These are phyloP conservation scores for Aspergillus caelatus DNA, from an alignment of 2,329 filamentous ascomycete species.

Conservation along the genomic window DNA sequence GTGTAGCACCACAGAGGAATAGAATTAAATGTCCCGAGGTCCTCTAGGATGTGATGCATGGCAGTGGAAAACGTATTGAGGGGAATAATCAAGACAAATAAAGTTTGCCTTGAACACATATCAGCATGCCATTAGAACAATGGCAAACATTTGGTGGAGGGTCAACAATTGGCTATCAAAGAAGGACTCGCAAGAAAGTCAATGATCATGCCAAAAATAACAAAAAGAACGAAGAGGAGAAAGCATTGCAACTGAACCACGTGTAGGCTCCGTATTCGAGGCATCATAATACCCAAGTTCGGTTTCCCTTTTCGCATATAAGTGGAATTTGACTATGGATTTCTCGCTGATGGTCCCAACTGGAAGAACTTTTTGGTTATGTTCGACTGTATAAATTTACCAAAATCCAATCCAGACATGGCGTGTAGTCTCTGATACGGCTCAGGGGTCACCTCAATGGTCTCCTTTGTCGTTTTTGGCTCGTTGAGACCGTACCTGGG, in stretches of 20 bases:
- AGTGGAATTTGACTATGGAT: constrained; percentile 28
- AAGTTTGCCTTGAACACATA: background rate
- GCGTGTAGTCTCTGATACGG: constrained; percentile 28
- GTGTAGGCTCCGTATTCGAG: background rate
- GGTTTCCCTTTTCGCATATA: constrained; percentile 21
- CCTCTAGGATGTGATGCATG: background rate
- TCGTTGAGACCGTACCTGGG: constrained; percentile 28
- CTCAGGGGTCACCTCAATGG: constrained; percentile 37
- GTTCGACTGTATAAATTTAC: constrained; percentile 47
- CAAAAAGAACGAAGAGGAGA: background rate
- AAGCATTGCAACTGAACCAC: background rate
- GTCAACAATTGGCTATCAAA: background rate
- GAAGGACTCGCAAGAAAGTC: background rate
- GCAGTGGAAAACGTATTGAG: background rate
- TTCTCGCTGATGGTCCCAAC: constrained; percentile 37
- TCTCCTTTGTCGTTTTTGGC: constrained; percentile 36
- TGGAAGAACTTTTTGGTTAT: constrained; percentile 47
- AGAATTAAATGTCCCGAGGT: background rate
- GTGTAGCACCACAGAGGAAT: background rate
- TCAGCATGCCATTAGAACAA: background rate
- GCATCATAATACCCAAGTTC: background rate
- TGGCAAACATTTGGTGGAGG: background rate
- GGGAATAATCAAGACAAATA: background rate
- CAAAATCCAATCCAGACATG: constrained; percentile 45
- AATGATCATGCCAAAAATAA: background rate